Percentiles rank a stretch among this genome's conserved stretches.
Evolutionary conservation across 2,329 filamentous ascomycete genomes (phyloP).

Genomic region (Diaporthe eres): DNA sequence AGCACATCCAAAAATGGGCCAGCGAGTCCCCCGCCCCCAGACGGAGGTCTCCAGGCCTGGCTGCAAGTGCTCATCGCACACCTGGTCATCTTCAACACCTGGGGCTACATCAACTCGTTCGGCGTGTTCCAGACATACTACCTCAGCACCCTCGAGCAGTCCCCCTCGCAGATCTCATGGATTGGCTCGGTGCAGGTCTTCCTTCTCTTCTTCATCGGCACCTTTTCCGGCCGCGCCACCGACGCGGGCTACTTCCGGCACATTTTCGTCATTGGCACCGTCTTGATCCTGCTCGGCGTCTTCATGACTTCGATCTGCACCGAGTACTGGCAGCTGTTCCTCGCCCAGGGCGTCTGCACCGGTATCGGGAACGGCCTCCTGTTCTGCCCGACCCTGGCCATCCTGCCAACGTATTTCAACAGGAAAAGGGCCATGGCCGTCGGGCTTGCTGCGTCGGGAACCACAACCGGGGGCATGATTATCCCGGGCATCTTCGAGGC

Average conservation of each 20-base stretch:
- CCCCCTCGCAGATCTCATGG: conserved; percentile 64
- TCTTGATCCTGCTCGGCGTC: conserved; percentile 60
- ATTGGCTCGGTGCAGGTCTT: conserved; percentile 70
- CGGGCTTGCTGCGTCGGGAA: conserved; percentile 72
- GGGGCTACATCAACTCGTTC: conserved; percentile 69
- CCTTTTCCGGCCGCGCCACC: conserved; percentile 65
- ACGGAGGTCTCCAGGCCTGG: conserved; percentile 65
- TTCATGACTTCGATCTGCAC: conserved; percentile 60
- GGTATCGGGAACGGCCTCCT: conserved; percentile 73
- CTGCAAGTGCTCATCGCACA: conserved; percentile 55
- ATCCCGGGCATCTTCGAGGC: conserved; percentile 71
- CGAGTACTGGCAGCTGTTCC: conserved; percentile 69
- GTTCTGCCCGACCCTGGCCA: conserved; percentile 75
- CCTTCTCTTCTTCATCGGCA: conserved; percentile 67
- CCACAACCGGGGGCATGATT: conserved; percentile 70
- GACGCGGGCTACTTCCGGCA: conserved; percentile 67
- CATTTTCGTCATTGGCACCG: conserved; percentile 56
- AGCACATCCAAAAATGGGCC: background rate
- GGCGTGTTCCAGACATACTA: conserved; percentile 70
- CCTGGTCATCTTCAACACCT: conserved; percentile 65
- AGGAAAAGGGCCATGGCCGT: conserved; percentile 70
- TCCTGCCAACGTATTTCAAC: conserved; percentile 77
- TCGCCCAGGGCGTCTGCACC: conserved; percentile 67
- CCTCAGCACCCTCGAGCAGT: conserved; percentile 52
- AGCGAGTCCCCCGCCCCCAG: conserved; percentile 62